Evolutionary conservation across 2,329 filamentous ascomycete species (phyloP).

Genomic region (Penicillium nordicum): DNA sequence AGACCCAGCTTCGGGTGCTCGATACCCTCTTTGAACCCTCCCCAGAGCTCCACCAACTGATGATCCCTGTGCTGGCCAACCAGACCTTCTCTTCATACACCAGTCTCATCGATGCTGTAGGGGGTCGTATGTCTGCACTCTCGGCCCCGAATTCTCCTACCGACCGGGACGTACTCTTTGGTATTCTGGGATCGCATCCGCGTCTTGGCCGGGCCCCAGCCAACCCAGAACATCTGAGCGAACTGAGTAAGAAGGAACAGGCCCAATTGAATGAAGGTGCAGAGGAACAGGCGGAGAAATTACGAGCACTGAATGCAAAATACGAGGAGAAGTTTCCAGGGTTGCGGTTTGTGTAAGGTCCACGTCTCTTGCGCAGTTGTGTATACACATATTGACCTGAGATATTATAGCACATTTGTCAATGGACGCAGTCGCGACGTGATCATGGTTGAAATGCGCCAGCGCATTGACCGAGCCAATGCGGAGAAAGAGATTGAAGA

Average conservation of each 20-base stretch:
- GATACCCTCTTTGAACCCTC: conserved; percentile 85
- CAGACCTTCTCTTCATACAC: conserved; percentile 64
- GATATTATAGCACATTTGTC: conserved; percentile 66
- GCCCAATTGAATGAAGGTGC: conserved; percentile 63
- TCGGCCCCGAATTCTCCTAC: conserved; percentile 50
- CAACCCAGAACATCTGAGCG: conserved; percentile 62
- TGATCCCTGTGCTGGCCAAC: conserved; percentile 63
- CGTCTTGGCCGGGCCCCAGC: conserved; percentile 63
- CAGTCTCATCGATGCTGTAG: conserved; percentile 65
- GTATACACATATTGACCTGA: neutral
- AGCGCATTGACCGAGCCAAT: conserved; percentile 67
- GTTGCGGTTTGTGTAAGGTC: conserved; percentile 66
- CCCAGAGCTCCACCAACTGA: conserved; percentile 66
- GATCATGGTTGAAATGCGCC: conserved; percentile 79
- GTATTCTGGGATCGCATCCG: conserved; percentile 77
- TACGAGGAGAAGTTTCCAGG: conserved; percentile 82
- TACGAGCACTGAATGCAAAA: conserved; percentile 66
- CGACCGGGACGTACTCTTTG: conserved; percentile 59
- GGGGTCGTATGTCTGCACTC: conserved; percentile 60
- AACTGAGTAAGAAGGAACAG: conserved; percentile 77
- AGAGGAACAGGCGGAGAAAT: conserved; percentile 46
- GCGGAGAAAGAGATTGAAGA: conserved; percentile 65
- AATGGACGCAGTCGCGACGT: conserved; percentile 70
- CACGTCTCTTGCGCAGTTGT: neutral
- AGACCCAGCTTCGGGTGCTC: conserved; percentile 55